Evolutionary conservation across 768 basidiomycete species (phyloP).

Genomic region (Termitomyces bulborhizus): DNA sequence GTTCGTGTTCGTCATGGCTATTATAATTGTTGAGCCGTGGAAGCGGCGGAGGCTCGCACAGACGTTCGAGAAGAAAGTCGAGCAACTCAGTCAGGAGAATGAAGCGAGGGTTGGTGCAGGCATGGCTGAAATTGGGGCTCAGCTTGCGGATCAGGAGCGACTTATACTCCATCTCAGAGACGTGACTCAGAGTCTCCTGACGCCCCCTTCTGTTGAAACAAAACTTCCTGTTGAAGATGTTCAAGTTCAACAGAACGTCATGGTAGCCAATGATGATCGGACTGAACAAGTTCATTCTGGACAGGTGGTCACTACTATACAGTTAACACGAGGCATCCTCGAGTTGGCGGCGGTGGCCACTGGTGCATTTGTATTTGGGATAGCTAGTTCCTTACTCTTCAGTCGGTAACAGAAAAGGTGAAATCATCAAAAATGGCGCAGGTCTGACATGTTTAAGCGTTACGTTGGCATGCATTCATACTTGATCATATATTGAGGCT

Average conservation of each 20-base stretch:
- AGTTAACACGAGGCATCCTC: constrained; percentile 2
- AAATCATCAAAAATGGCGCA: neutral
- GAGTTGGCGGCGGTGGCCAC: constrained; percentile 25
- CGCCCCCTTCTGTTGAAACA: neutral
- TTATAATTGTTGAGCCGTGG: constrained; percentile 93
- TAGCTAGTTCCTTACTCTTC: constrained; percentile 25
- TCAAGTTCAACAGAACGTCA: constrained; percentile 1
- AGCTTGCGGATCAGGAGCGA: constrained; percentile 39
- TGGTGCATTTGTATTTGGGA: constrained; percentile 30
- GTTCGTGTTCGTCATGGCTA: constrained; percentile 84
- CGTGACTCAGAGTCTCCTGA: constrained; percentile 5
- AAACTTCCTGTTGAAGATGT: neutral
- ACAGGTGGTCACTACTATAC: constrained; percentile 6
- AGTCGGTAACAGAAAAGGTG: constrained; percentile 16
- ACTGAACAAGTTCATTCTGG: constrained; percentile 4
- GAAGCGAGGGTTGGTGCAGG: constrained; percentile 40
- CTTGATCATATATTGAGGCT: constrained; percentile 29
- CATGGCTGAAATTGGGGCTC: constrained; percentile 40
- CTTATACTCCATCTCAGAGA: constrained; percentile 12
- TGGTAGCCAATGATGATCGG: neutral
- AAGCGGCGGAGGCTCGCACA: constrained; percentile 82
- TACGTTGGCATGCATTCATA: neutral
- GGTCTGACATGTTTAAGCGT: neutral
- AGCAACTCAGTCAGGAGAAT: constrained; percentile 54
- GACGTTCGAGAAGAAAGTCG: constrained; percentile 84